Percentiles rank a stretch among this genome's conserved stretches.
These are phyloP conservation scores for Lentinula detonsa DNA, from an alignment of 768 basidiomycete genomes.

Conservation along the genomic window DNA sequence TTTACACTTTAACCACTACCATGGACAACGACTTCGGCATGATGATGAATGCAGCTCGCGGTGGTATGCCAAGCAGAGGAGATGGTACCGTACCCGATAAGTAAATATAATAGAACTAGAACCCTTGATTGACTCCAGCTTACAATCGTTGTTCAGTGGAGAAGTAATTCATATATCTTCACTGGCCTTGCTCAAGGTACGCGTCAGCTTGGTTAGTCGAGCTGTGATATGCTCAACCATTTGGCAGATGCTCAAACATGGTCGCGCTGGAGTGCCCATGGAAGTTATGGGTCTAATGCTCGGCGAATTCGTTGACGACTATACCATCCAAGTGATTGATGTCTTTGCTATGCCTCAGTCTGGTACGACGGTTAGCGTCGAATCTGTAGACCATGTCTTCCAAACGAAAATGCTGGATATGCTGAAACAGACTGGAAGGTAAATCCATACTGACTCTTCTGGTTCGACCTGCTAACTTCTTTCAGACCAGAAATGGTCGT, in stretches of 20 bases:
- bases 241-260: slow-evolving; percentile 94
- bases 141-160: slow-evolving; percentile 44
- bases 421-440: slow-evolving; percentile 98
- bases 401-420: slow-evolving; percentile 98
- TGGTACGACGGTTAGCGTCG: slow-evolving; percentile 94
- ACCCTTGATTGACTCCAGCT: not conserved
- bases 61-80: slow-evolving; percentile 32
- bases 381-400: slow-evolving; percentile 98
- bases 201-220: slow-evolving; percentile 8
- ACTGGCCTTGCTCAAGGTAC: slow-evolving; percentile 90
- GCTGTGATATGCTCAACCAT: not conserved
- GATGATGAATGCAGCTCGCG: slow-evolving; percentile 35
- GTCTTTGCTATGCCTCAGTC: slow-evolving; percentile 99
- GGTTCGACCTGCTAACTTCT: slow-evolving; percentile 4
- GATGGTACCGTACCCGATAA: slow-evolving; percentile 70
- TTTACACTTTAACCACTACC: slow-evolving; percentile 12
- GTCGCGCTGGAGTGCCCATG: slow-evolving; percentile 97
- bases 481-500: slow-evolving; percentile 93
- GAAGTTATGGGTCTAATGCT: slow-evolving; percentile 99
- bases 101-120: slow-evolving; percentile 30
- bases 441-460: slow-evolving; percentile 11
- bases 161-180: slow-evolving; percentile 97
- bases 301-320: slow-evolving; percentile 98
- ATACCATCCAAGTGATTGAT: slow-evolving; percentile 90
- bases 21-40: slow-evolving; percentile 51